Base-by-base conservation (phyloP, 2,329 filamentous ascomycete species). In the Fusarium redolens region DNA sequence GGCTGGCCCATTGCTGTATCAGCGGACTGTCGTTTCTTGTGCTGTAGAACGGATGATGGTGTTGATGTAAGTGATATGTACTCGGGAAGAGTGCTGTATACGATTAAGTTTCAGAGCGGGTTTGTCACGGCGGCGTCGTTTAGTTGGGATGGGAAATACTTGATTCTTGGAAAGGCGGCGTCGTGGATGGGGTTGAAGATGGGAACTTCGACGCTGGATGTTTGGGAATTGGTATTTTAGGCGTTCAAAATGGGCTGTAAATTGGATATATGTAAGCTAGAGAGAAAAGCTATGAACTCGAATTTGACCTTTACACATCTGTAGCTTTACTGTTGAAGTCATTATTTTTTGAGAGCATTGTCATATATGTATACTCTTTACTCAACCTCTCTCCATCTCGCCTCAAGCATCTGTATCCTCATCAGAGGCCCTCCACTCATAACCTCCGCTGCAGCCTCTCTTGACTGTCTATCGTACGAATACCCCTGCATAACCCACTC, bases 1-100 rank as follows among this genome's bases (percentile, higher is more conserved):
- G 81, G 81, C 4, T 82, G 81, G 79, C 81, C 81, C 5, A 66
- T 83, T 15, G 77, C 77, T 38, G 75, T 82, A n/a, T 83, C 81
- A 11, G 76, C 75, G 0, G 81, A 83, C 64, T 82, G 81, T 37
- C 71, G 78, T 35, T 81, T 81, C 61, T 51, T 83, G 28, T 78
- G 73, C 51, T 83, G 80, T 56, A 75, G 80, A 50, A 83, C 79
- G 2, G 79, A 82, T 50, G 78, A 80, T 3, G 81, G 81, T 13
- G 76, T 82, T 10, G 81, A 83, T 45, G 72, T 83, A 10, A 79
- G 78, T 54, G 80, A 82, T 47, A 58, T 78, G 30, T 75, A 76
- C 52, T 80, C 79, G n/a, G 81, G 81, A 12, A 72, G 71, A 31
- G 76, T 82, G 35, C 71, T 82, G 33, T 80, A 79, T 33, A 80